These are phyloP conservation scores for Macroventuria anomochaeta DNA, from an alignment of 2,329 filamentous ascomycete genomes.

Conservation along the genomic window DNA sequence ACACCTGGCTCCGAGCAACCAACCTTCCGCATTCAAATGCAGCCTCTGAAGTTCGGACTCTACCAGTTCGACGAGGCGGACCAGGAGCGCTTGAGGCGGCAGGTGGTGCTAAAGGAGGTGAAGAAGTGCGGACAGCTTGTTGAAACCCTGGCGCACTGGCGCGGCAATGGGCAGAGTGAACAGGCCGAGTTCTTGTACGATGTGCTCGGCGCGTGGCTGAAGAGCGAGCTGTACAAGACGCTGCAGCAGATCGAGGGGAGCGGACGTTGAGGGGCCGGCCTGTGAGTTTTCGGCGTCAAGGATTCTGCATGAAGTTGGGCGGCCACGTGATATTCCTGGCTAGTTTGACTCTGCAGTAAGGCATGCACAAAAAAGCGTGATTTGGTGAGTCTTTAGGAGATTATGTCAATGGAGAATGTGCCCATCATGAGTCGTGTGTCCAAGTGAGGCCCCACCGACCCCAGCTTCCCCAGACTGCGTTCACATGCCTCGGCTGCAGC, in stretches of 20 bases:
- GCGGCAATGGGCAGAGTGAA: conserved; percentile 25
- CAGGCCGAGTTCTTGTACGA: conserved; percentile 42
- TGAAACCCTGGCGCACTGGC: conserved; percentile 39
- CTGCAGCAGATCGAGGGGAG: conserved; percentile 32
- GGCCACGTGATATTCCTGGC: conserved; percentile 8
- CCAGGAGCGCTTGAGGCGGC: conserved; percentile 33
- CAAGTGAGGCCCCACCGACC: conserved; percentile 9
- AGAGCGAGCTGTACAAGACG: conserved; percentile 41
- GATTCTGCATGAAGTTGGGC: conserved; percentile 6
- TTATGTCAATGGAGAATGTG: background rate
- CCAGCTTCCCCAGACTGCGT: conserved; percentile 26
- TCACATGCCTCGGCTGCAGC: conserved; percentile 37
- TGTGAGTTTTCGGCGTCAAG: background rate
- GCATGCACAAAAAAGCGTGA: conserved; percentile 6
- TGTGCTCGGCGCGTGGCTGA: conserved; percentile 42
- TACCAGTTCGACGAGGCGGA: conserved; percentile 40
- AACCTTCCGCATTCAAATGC: conserved; percentile 30
- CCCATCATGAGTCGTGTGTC: background rate
- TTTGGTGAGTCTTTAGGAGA: background rate
- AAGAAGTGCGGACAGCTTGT: conserved; percentile 38
- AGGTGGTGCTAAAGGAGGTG: conserved; percentile 39
- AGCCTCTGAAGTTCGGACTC: conserved; percentile 35
- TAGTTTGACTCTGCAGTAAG: background rate
- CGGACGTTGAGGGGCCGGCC: background rate
- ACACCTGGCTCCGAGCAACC: conserved; percentile 25